A percentile compares a stretch with the other conserved stretches of the same genome.
Conservation (phyloP, 371 early-diverging fungal genomes). For the Cokeromyces recurvatus region DNA sequence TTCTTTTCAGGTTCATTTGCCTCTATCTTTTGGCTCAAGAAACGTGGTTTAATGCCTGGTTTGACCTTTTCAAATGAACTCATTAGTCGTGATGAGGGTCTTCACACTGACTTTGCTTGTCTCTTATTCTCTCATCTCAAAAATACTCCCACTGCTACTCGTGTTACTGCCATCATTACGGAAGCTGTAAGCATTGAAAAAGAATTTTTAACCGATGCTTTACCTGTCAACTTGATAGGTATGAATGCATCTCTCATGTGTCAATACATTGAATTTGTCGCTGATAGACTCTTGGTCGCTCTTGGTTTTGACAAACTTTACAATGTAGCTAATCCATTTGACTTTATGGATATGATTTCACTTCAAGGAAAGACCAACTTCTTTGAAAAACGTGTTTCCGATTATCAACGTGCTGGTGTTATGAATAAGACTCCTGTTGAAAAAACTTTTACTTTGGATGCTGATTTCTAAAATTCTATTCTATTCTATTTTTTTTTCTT, state of each 20-base stretch:
- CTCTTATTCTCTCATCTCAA: constrained; percentile 87
- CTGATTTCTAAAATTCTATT: constrained; percentile 66
- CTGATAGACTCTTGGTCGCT: constrained; percentile 94
- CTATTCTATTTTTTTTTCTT: background rate
- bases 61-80: constrained; percentile 99
- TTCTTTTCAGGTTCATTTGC: constrained; percentile 99
- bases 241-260: constrained; percentile 98
- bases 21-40: constrained; percentile 99
- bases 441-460: constrained; percentile 78
- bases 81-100: constrained; percentile 99
- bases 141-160: constrained; percentile 72
- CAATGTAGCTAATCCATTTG: constrained; percentile 96
- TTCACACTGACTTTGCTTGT: constrained; percentile 99
- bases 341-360: constrained; percentile 99
- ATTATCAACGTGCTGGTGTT: constrained; percentile 98
- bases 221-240: constrained; percentile 96
- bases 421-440: constrained; percentile 70
- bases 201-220: constrained; percentile 93
- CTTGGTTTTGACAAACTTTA: constrained; percentile 90
- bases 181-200: constrained; percentile 97
- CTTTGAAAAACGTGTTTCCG: constrained; percentile 99
- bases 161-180: constrained; percentile 77
- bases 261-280: constrained; percentile 99
- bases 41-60: constrained; percentile 99
- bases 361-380: constrained; percentile 99